Percentiles rank a stretch among this genome's conserved stretches.
Conservation (phyloP, 345 rosid species). For the Viola odorata region DNA sequence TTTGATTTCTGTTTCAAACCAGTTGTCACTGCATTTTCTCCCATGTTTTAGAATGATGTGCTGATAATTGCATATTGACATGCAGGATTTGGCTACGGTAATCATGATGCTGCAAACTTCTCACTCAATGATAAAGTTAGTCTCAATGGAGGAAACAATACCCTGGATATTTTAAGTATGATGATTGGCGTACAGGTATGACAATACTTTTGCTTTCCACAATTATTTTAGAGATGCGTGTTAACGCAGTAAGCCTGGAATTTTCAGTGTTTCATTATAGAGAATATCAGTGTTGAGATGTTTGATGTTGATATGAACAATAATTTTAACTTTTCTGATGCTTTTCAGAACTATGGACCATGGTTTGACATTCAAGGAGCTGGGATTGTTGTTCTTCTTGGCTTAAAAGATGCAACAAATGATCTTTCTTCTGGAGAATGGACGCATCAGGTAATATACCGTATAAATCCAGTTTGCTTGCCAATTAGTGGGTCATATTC, state of each 20-base stretch:
- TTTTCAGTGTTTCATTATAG: not conserved
- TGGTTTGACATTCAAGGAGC: slow-evolving; percentile 61
- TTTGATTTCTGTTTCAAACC: not conserved
- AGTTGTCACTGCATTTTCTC: not conserved
- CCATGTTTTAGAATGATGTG: slow-evolving; percentile 1
- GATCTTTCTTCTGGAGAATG: slow-evolving; percentile 39
- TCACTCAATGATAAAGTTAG: slow-evolving; percentile 30
- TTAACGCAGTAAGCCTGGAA: too few species aligned
- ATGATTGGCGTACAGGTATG: slow-evolving; percentile 55
- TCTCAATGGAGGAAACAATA: slow-evolving; percentile 44
- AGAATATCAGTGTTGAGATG: not conserved
- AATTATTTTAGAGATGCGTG: not conserved
- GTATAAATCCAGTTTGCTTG: not conserved
- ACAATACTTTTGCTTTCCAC: not conserved
- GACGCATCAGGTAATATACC: slow-evolving; percentile 47
- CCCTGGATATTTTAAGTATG: slow-evolving; percentile 55
- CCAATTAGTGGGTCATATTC: not conserved
- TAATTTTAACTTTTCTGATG: not conserved
- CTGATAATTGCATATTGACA: slow-evolving; percentile 1
- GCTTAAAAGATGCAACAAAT: slow-evolving; percentile 18
- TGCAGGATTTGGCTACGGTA: slow-evolving; percentile 51
- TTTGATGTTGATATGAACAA: not conserved
- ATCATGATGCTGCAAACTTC: slow-evolving; percentile 47
- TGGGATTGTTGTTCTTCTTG: slow-evolving; percentile 39
- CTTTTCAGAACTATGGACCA: slow-evolving; percentile 51